These are phyloP conservation scores for Colletotrichum noveboracense DNA, from an alignment of 2,329 filamentous ascomycete genomes.

Conservation along the genomic window DNA sequence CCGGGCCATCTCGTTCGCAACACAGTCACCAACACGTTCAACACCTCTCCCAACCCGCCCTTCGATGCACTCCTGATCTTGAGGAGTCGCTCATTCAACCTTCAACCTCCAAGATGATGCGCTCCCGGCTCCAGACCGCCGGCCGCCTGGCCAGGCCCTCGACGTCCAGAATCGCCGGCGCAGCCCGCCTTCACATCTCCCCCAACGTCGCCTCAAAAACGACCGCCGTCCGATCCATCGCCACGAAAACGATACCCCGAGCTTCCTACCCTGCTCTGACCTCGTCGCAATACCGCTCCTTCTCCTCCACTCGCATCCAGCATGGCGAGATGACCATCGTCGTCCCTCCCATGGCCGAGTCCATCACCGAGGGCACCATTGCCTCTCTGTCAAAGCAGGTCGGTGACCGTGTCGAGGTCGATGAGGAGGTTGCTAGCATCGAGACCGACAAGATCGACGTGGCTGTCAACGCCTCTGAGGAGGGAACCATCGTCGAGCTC, in stretches of 20 bases:
- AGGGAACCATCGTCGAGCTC: conserved; percentile 30
- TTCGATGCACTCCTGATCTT: not conserved
- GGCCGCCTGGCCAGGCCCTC: conserved; percentile 12
- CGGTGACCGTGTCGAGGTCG: conserved; percentile 32
- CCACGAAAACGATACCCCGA: not conserved
- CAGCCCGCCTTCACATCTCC: not conserved
- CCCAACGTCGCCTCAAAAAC: conserved; percentile 10
- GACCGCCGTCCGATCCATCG: not conserved
- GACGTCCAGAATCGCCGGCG: conserved; percentile 2
- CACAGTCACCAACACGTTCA: not conserved
- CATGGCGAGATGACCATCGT: conserved; percentile 25
- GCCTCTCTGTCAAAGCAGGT: conserved; percentile 31
- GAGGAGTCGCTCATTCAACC: not conserved
- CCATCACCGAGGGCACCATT: conserved; percentile 35
- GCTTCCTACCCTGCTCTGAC: not conserved
- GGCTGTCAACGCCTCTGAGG: conserved; percentile 31
- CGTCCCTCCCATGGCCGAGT: conserved; percentile 37
- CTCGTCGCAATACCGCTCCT: conserved; percentile 17
- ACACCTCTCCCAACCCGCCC: not conserved
- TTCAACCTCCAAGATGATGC: conserved; percentile 4
- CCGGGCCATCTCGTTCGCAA: not conserved
- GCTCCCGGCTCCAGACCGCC: conserved; percentile 16
- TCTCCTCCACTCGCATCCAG: conserved; percentile 16
- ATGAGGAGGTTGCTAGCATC: conserved; percentile 36
- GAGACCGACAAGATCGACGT: conserved; percentile 39